Base-by-base conservation (phyloP, 192 early-diverging fungal genomes). In the Kickxella alabastrina region DNA sequence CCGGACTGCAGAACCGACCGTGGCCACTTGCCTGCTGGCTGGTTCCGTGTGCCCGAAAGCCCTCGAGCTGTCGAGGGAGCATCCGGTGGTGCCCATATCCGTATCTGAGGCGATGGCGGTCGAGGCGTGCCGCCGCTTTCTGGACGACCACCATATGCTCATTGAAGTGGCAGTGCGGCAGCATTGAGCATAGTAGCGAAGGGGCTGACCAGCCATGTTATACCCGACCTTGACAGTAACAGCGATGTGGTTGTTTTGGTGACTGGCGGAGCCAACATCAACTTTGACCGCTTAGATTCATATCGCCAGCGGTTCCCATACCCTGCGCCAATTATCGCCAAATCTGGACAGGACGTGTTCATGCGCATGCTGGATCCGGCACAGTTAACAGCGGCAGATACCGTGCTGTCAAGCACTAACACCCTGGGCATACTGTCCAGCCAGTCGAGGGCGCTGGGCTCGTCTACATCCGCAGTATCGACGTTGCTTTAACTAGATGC, bases 171-270 rank as follows among this genome's bases (percentile, higher is more conserved):
- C 84, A 10, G 83, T 14, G 83, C 83, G 4, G 82, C 85, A 4
- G 78, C 79, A 1, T 68, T 89, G 18, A 80, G 80, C 18, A 52
- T 84, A 5, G 75, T 79, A 22, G 83, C 82, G 43, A 84, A 82
- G 32, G 66, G 79, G 9, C 60, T 87, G 15, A 65, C 85, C 13
- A 61, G 74, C 24, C 82, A 89, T 44, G 81, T 86, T 23, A 40
- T 87, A 25, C 83, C 85, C 0, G 59, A 75, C 15, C 63, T 89
- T 10, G 64, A 54, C 1, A 52, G 62, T 21, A 54, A 75, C 14
- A 79, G 80, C 12, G 74, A 85, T 46, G 73, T 89, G 7, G 85
- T 89, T 5, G 72, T 89, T 10, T 62, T 89, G 27, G 80, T 87
- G 26, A 81, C 81, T 47, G 87, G 87, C 21, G 85, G 87, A 0